Conservation (phyloP, 768 basidiomycete genomes). For the Floccularia luteovirens region DNA sequence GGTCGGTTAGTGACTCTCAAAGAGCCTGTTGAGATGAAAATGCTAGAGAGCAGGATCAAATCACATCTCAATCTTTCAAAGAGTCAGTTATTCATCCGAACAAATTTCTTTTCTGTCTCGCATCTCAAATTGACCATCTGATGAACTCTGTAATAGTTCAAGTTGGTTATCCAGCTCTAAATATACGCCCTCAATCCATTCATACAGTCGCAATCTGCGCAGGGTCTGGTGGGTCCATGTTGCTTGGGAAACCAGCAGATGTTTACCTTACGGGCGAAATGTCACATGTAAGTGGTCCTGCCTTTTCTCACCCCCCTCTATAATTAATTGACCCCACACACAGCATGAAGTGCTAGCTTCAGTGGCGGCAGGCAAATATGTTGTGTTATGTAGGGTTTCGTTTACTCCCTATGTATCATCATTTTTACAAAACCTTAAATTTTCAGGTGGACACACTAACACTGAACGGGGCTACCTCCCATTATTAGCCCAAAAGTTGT, state of each 20-base stretch:
- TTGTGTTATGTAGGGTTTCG: constrained; percentile 69
- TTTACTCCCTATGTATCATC: constrained; percentile 17
- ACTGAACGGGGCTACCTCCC: constrained; percentile 93
- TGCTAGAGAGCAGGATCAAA: constrained; percentile 64
- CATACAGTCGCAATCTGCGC: constrained; percentile 83
- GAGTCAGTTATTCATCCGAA: constrained; percentile 18
- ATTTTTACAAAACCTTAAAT: constrained; percentile 13
- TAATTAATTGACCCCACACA: constrained; percentile 4
- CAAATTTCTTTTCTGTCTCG: constrained; percentile 6
- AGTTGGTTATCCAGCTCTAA: constrained; percentile 47
- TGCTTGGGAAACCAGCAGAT: constrained; percentile 69
- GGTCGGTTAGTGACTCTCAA: constrained; percentile 64
- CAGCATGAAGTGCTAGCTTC: constrained; percentile 87
- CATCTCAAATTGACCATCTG: constrained; percentile 4
- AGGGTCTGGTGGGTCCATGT: constrained; percentile 78
- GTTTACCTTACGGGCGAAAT: constrained; percentile 93
- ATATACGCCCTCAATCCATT: constrained; percentile 23
- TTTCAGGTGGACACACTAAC: constrained; percentile 81
- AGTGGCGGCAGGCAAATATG: constrained; percentile 65
- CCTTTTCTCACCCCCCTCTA: constrained; percentile 7
- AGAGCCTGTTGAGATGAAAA: constrained; percentile 49
- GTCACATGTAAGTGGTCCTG: constrained; percentile 56
- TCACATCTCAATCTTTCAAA: constrained; percentile 40
- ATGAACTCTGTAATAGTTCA: constrained; percentile 38
- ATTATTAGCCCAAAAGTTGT: constrained; percentile 59